A percentile compares a stretch with the other conserved stretches of the same genome.
Conservation (phyloP, 2,329 filamentous ascomycete genomes). For the Apiospora koreana region DNA sequence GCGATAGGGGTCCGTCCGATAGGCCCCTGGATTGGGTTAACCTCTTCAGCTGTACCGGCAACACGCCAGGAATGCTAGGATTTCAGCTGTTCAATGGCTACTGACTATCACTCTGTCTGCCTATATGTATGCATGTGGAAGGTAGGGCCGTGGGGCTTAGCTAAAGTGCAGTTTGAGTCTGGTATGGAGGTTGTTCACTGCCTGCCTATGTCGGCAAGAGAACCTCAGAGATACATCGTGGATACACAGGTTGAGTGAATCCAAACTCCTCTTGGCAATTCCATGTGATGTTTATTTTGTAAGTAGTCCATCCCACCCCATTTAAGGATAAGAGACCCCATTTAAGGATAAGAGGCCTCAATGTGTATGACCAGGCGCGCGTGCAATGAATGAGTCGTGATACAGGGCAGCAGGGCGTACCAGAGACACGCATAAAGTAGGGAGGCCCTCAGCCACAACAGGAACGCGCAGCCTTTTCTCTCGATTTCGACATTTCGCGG, state of each 20-base stretch:
- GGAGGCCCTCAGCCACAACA: constrained; percentile 6
- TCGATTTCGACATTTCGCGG: neutral
- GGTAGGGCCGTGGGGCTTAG: neutral
- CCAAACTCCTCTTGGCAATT: neutral
- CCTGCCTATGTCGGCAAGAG: neutral
- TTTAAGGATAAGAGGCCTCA: neutral
- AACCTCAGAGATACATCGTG: neutral
- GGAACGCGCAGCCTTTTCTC: neutral
- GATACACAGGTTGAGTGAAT: neutral
- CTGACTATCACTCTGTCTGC: neutral
- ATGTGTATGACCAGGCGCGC: neutral
- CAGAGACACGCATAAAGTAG: constrained; percentile 6
- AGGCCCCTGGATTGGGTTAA: neutral
- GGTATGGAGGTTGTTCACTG: neutral
- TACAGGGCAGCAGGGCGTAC: neutral
- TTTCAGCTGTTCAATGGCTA: neutral
- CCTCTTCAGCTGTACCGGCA: neutral
- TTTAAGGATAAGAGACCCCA: no score
- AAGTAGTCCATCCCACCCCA: neutral
- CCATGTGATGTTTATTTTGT: neutral
- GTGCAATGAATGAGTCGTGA: neutral
- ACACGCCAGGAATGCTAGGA: neutral
- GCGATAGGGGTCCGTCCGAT: neutral
- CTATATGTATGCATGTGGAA: neutral
- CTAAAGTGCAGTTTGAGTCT: neutral